A percentile compares a stretch with the other conserved stretches of the same genome.
Evolutionary conservation across 2,329 filamentous ascomycete species (phyloP).

Genomic region (Scolecobasidium constrictum): DNA sequence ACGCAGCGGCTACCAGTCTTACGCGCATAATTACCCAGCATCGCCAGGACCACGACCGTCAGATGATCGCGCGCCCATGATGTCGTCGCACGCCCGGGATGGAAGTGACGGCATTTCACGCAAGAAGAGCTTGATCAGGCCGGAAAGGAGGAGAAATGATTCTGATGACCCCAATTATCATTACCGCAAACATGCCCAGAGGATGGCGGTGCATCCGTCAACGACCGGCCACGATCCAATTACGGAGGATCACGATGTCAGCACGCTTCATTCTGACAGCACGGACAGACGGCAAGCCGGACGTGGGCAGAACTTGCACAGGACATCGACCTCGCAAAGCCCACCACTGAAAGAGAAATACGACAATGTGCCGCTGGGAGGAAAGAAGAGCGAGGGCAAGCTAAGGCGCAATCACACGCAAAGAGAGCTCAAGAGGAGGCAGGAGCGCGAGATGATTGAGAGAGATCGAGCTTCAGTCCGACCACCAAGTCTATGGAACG

Average conservation of each 20-base stretch:
- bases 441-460: constrained; percentile 50
- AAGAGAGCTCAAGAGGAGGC: constrained; percentile 42
- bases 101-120: constrained; percentile 44
- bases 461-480: constrained; percentile 54
- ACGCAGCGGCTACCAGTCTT: background rate
- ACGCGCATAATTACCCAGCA: constrained; percentile 15
- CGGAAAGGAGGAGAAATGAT: constrained; percentile 77
- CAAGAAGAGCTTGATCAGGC: constrained; percentile 81
- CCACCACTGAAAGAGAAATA: constrained; percentile 11
- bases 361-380: constrained; percentile 4
- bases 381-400: constrained; percentile 15
- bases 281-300: constrained; percentile 41
- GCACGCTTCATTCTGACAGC: constrained; percentile 51
- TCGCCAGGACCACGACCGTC: constrained; percentile 31
- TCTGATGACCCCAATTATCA: constrained; percentile 88
- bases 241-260: constrained; percentile 53
- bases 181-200: constrained; percentile 87
- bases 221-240: constrained; percentile 88
- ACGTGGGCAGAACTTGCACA: constrained; percentile 26
- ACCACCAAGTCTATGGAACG: constrained; percentile 84
- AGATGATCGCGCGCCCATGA: constrained; percentile 42
- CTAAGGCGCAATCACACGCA: constrained; percentile 55
- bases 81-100: constrained; percentile 21
- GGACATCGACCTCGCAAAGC: constrained; percentile 22
- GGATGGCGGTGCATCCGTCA: constrained; percentile 83